Evolutionary conservation across 2,329 filamentous ascomycete species (phyloP), one percentile per base, ranked within the genome.

Genomic region (Ophidiomyces ophidiicola): DNA sequence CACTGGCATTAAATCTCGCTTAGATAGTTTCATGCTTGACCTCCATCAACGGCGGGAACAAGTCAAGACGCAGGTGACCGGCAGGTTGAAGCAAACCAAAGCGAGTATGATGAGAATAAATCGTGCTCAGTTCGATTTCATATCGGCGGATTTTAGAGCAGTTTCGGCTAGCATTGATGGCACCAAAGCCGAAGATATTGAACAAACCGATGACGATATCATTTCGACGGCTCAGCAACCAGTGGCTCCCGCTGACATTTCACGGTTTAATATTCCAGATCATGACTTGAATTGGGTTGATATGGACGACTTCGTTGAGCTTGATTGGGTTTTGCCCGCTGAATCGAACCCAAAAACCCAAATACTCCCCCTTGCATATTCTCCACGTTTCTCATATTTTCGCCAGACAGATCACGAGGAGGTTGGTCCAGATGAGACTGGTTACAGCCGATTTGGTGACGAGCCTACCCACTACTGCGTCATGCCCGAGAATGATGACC

Each of bases 221-320:
- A 57, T 76, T 19, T 70, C 71, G 1, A 64, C 67, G 3, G 72
- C 71, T 44, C 70, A 76, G 42, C 66, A 72, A 19, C 62, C 68
- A 28, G 55, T 64, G 2, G 57, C 67, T 2, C 62, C 67, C 17
- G 65, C 71, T 6, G 75, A 80, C 55, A 68, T 94, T 35, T 93
- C 87, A 0, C 80, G 81, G 38, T 98, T 98, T 56, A 88, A 80
- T 0, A 98, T 98, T 35, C 88, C 90, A 0, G 90, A 98, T 57
- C 83, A 92, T 39, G 90, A 98, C 53, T 78, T 86, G 49, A 86
- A 80, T 40, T 98, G 90, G 90, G 87, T 98, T 46, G 90, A 98
- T 54, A 96, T 98, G 86, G 90, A 98, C 55, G 90, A 98, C 57
- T 98, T 98, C 60, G 87, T 98, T 20, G 90, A 98, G 58, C 67